phyloP scores from a whole-genome alignment of 495 filamentous ascomycete species.

The Penicillium turbatum region DNA sequence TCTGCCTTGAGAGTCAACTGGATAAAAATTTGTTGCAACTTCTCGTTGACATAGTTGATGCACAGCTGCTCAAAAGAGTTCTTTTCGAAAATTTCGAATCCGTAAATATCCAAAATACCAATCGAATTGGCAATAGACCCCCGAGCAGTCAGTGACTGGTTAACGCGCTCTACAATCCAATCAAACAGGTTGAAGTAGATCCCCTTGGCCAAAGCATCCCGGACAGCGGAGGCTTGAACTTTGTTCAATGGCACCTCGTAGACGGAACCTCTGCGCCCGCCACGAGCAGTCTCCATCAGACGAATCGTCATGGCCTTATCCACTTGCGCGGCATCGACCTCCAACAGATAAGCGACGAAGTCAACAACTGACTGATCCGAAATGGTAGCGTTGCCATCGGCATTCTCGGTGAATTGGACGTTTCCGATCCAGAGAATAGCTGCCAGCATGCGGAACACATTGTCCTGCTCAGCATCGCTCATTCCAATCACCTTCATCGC shows the following conservation, averaged over 20 bases:
- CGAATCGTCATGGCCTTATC: constrained; percentile 87
- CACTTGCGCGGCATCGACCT: constrained; percentile 75
- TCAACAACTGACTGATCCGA: constrained; percentile 85
- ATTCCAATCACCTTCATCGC: constrained; percentile 95
- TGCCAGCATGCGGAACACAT: constrained; percentile 94
- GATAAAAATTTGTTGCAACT: constrained; percentile 99
- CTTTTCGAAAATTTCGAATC: constrained; percentile 98
- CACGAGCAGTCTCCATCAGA: constrained; percentile 83
- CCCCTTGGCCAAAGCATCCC: constrained; percentile 89
- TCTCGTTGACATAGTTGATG: constrained; percentile 99
- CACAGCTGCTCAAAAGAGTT: constrained; percentile 99
- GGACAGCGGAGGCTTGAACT: constrained; percentile 84
- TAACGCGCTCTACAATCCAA: constrained; percentile 95
- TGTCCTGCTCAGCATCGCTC: constrained; percentile 82
- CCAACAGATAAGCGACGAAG: constrained; percentile 89
- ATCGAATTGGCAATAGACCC: constrained; percentile 75
- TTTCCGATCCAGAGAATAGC: constrained; percentile 95
- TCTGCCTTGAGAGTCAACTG: constrained; percentile 95
- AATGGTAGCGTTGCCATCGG: constrained; percentile 81
- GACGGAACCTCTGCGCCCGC: constrained; percentile 70
- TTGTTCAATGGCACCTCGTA: constrained; percentile 93
- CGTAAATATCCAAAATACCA: constrained; percentile 98
- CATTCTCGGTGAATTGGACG: constrained; percentile 80
- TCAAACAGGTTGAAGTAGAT: constrained; percentile 98
- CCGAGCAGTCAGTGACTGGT: constrained; percentile 78